Base-by-base conservation (phyloP, 2,329 filamentous ascomycete species). In the Emmonsiellopsis sp. region DNA sequence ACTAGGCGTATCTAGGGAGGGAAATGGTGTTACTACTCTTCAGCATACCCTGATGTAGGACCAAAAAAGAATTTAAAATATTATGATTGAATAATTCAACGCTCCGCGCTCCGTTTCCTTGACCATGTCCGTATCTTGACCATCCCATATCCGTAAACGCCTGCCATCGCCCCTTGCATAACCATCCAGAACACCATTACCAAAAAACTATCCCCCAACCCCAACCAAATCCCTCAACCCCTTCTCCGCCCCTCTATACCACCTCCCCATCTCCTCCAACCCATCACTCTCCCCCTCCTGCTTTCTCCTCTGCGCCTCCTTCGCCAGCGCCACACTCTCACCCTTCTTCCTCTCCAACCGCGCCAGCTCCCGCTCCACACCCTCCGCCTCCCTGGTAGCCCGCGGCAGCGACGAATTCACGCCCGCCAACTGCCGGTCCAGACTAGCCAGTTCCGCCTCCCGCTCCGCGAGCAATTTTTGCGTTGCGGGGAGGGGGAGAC, bases 241-340 rank as follows among this genome's bases (percentile, higher is more conserved):
- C 40, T 68, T 64, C 58, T 75, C 71, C 4, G 66, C 67, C 15
- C 70, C 67, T 51, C 65, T 65, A 55, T 75, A 74, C 73, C 73
- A 76, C 55, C 71, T 64, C 15, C 73, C 73, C 64, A 70, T 67
- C 55, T 75, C 71, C 56, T 74, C 73, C 13, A 75, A 59, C 9
- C 72, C 70, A 59, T 76, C 73, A 52, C 70, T 72, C 55, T 74
- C 72, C 2, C 73, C 73, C 52, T 74, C 65, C 35, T 70, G 66
- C 57, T 63, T 74, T 66, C 59, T 71, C 61, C 62, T 72, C 63
- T 66, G 66, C 16, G 64, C 70, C 63, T 66, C 78, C 66, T 54
- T 79, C 68, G 38, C 81, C 73, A 58, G 76, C 70, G 48, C 70
- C 66, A 63, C 70, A 15, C 68, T 67, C 55, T 73, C 73, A 40